phyloP scores from a whole-genome alignment of 495 filamentous ascomycete species.

The Ramalina peruviana region DNA sequence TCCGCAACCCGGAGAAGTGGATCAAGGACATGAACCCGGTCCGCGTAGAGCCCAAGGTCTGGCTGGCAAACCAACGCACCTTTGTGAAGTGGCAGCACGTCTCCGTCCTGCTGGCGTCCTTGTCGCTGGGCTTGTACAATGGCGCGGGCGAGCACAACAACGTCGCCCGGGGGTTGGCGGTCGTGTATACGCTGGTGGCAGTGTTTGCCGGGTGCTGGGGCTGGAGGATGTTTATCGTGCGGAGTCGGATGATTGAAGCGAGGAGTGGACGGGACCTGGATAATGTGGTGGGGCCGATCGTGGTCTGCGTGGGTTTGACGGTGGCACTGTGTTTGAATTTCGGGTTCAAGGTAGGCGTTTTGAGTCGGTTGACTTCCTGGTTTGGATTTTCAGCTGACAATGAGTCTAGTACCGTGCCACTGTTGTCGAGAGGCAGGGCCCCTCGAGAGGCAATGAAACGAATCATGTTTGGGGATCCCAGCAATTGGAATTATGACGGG shows the following conservation, averaged over 20 bases:
- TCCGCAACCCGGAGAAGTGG: slow-evolving; percentile 67
- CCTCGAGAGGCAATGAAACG: too few species aligned
- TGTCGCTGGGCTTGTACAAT: slow-evolving; percentile 78
- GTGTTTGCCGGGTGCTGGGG: slow-evolving; percentile 78
- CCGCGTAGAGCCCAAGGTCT: slow-evolving; percentile 90
- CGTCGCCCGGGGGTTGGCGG: slow-evolving; percentile 58
- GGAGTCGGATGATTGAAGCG: slow-evolving; percentile 63
- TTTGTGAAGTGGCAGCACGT: slow-evolving; percentile 98
- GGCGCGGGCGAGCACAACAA: slow-evolving; percentile 59
- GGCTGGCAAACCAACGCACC: slow-evolving; percentile 92
- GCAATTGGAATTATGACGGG: too few species aligned
- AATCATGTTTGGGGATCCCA: too few species aligned
- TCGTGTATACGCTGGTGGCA: slow-evolving; percentile 71
- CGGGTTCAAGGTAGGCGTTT: slow-evolving; percentile 45
- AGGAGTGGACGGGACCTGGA: slow-evolving; percentile 89
- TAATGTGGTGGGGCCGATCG: slow-evolving; percentile 66
- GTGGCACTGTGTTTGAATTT: slow-evolving; percentile 78
- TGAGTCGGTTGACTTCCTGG: not conserved
- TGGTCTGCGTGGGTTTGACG: slow-evolving; percentile 67
- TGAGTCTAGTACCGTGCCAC: not conserved
- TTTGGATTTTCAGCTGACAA: not conserved
- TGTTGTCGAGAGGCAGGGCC: not conserved
- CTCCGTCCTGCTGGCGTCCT: slow-evolving; percentile 63
- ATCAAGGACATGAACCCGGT: slow-evolving; percentile 89
- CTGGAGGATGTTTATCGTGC: slow-evolving; percentile 62